These are phyloP conservation scores for Colletotrichum graminicola DNA, from an alignment of 2,329 filamentous ascomycete species.

Conservation along the genomic window DNA sequence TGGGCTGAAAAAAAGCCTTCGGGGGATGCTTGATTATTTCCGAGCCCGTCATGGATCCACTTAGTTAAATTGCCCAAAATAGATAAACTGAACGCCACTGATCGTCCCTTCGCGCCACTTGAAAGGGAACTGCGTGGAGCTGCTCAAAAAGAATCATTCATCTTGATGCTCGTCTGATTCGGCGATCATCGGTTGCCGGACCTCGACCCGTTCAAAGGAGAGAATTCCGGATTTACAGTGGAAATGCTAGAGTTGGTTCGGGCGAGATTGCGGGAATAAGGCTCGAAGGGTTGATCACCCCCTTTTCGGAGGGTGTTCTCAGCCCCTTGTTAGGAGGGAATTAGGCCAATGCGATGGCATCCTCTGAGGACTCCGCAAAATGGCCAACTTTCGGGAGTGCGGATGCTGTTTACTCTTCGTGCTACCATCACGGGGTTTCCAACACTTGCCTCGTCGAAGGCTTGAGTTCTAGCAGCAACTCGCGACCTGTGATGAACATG, in stretches of 20 bases:
- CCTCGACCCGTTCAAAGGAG: background rate
- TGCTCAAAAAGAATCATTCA: background rate
- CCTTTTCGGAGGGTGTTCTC: background rate
- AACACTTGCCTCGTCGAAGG: background rate
- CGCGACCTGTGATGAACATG: background rate
- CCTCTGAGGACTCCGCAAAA: no score
- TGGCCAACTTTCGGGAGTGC: no score
- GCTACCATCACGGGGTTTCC: no score
- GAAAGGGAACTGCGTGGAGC: background rate
- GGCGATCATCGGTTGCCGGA: no score
- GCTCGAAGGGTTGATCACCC: background rate
- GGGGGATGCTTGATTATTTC: background rate
- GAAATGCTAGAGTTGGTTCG: background rate
- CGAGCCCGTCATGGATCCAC: constrained; percentile 1
- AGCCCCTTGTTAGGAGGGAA: background rate
- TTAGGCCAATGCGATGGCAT: no score
- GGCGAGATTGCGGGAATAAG: background rate
- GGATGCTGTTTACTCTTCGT: background rate
- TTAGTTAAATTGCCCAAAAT: constrained; percentile 10
- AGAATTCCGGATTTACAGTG: background rate
- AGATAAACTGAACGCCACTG: constrained; percentile 11
- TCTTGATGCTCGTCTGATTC: constrained; percentile 6
- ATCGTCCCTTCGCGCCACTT: constrained; percentile 1
- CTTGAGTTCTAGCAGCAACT: background rate
- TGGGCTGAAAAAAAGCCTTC: background rate